These are phyloP conservation scores for Pistacia atlantica DNA, from an alignment of 345 rosid genomes.

Conservation along the genomic window DNA sequence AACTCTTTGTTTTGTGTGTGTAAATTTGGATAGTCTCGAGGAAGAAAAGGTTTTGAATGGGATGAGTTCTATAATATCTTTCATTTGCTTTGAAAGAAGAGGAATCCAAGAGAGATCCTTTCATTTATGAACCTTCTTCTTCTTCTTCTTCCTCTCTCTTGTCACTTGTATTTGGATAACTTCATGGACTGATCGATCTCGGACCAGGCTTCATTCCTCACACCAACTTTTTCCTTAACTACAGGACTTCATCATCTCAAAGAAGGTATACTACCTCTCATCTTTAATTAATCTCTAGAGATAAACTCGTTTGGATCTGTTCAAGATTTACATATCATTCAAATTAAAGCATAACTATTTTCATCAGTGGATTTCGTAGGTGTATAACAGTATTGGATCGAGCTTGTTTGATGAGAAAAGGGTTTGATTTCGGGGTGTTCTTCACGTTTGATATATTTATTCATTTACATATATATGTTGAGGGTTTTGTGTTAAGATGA, in stretches of 20 bases:
- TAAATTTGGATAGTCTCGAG: background rate
- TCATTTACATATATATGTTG: background rate
- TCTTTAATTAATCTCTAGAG: background rate
- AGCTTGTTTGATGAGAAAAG: background rate
- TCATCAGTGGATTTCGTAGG: no score
- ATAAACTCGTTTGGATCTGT: background rate
- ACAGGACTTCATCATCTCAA: background rate
- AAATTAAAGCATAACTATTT: no score
- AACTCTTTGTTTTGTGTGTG: background rate
- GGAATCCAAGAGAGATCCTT: no score
- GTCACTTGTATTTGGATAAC: background rate
- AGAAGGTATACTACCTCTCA: constrained; percentile 9
- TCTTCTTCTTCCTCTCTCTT: background rate
- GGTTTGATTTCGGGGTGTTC: background rate
- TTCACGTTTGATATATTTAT: background rate
- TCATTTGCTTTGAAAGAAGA: background rate
- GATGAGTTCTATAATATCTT: constrained; percentile 48
- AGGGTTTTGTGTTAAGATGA: background rate
- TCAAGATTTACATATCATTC: background rate
- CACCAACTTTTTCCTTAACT: constrained; percentile 45
- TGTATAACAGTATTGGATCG: no score
- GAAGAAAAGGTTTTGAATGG: constrained; percentile 37
- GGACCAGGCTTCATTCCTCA: constrained; percentile 95
- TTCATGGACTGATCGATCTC: constrained; percentile 43
- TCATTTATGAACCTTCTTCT: background rate